Base-by-base conservation (phyloP, 2,329 filamentous ascomycete genomes). In the Macrophomina tecta region DNA sequence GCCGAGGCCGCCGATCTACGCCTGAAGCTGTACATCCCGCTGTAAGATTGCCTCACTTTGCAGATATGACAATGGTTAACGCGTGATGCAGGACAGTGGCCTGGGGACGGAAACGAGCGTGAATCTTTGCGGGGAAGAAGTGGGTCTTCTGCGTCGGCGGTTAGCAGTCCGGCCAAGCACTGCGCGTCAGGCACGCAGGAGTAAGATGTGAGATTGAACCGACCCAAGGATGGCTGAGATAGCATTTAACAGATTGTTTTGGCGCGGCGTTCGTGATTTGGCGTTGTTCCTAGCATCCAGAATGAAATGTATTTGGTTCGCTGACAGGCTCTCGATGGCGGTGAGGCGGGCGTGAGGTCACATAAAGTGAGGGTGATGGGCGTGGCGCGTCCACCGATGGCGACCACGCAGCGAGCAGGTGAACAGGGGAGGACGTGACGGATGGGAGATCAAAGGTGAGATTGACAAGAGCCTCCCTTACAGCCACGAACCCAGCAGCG, bases 21-120 rank as follows among this genome's bases (percentile, higher is more conserved):
- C 8, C 45, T 79, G 65, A 77, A 75, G 60, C 68, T 79, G 3
- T 79, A 79, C 65, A 73, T 79, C 14, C 73, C 76, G 2, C 69
- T 79, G 77, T 78, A 68, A 74, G 76, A 71, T 32, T 16, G 34
- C 36, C 18, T n/a, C 32, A 16, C 23, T 45, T 5, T n/a, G 7
- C 12, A 12, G 28, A 28, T 11, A 45, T 18, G 53, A 45, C 36
- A 16, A 38, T 18, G 23, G 42, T 66, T 66, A 34, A 66, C 46
- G 42, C 36, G 4, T 11, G 38, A 58, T 16, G 42, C 42, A 68
- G 64, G 5, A 67, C 65, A 61, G 71, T 78, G 58, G 76, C 74
- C n/a, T 75, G 73, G 65, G 76, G 75, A 28, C 74, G 74, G 32
- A 73, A 75, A 42, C 73, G 70, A 34, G 30, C 56, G 40, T 67